These are phyloP conservation scores for Phaseolus coccineus DNA, from an alignment of 331 rosid species.

Conservation along the genomic window DNA sequence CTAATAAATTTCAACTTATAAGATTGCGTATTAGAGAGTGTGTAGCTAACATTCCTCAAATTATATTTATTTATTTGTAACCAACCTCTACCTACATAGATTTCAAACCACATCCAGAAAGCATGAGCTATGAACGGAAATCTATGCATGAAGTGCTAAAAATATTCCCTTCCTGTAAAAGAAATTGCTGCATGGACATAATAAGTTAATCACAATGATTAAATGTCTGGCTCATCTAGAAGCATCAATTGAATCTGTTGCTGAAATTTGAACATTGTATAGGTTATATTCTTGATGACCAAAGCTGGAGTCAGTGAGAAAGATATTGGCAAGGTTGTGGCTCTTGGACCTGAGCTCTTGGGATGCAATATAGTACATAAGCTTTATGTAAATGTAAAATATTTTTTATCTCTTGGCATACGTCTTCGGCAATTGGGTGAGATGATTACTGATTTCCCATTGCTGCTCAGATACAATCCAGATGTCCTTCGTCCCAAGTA, in stretches of 20 bases:
- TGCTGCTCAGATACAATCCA: slow-evolving; percentile 76
- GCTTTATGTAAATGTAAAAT: slow-evolving; percentile 81
- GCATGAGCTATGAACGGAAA: neutral
- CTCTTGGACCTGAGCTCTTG: slow-evolving; percentile 90
- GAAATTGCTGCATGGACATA: neutral
- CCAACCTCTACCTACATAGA: slow-evolving; percentile 12
- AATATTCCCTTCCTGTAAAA: neutral
- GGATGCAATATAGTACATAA: slow-evolving; percentile 83
- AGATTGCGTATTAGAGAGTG: too few relatives aligned
- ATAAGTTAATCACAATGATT: neutral
- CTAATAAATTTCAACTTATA: too few relatives aligned
- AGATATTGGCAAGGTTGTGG: slow-evolving; percentile 81
- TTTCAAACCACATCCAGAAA: neutral
- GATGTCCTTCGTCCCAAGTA: slow-evolving; percentile 91
- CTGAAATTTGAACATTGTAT: slow-evolving; percentile 50
- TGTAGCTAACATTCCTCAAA: too few relatives aligned
- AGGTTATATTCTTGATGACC: slow-evolving; percentile 95
- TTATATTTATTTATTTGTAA: slow-evolving; percentile 9
- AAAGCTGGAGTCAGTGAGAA: slow-evolving; percentile 78
- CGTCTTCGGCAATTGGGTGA: slow-evolving; percentile 68
- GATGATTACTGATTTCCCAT: slow-evolving; percentile 90
- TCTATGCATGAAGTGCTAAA: neutral
- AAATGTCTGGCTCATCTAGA: slow-evolving; percentile 30
- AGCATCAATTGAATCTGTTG: slow-evolving; percentile 26
- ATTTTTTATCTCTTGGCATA: slow-evolving; percentile 85